Percentiles rank a stretch among this genome's conserved stretches.
Conservation (phyloP, 1,284 basidiomycete genomes). For the Bondarzewia mesenterica region DNA sequence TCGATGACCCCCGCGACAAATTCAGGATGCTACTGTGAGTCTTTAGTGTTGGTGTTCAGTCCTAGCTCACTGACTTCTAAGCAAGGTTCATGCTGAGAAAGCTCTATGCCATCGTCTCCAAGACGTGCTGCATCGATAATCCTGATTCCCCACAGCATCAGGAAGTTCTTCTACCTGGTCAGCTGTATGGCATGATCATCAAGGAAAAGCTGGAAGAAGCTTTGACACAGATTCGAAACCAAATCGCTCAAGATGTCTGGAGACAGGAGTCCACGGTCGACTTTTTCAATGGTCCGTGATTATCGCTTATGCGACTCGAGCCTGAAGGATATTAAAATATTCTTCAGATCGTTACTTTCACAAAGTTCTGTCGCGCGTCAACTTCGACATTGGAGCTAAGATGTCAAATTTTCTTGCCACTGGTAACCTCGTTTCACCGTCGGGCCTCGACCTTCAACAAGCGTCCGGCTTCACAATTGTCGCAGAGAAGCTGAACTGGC, state of each 20-base stretch:
- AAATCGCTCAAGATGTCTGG: slow-evolving; percentile 71
- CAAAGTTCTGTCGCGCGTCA: slow-evolving; percentile 72
- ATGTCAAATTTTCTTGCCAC: slow-evolving; percentile 96
- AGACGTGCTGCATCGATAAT: slow-evolving; percentile 90
- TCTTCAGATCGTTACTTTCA: slow-evolving; percentile 76
- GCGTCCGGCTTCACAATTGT: slow-evolving; percentile 97
- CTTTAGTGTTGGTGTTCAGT: neutral
- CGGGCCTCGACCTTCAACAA: slow-evolving; percentile 96
- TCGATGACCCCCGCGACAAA: slow-evolving; percentile 88
- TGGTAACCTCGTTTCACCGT: slow-evolving; percentile 91
- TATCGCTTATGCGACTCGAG: neutral
- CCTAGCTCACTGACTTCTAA: neutral
- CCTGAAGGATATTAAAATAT: slow-evolving; percentile 8
- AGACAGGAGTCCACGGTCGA: slow-evolving; percentile 70
- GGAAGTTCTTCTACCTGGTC: slow-evolving; percentile 93
- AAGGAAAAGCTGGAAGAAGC: slow-evolving; percentile 96
- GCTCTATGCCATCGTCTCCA: slow-evolving; percentile 88
- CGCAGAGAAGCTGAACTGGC: slow-evolving; percentile 98
- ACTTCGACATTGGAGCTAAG: slow-evolving; percentile 88
- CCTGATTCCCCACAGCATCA: slow-evolving; percentile 99
- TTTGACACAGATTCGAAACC: slow-evolving; percentile 67
- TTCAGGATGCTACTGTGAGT: slow-evolving; percentile 91
- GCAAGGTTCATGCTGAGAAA: slow-evolving; percentile 97
- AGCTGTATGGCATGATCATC: slow-evolving; percentile 94
- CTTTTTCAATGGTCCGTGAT: slow-evolving; percentile 69